Evolutionary conservation across 202 grass and related monocot genomes (phyloP).

Genomic region (Cymbopogon flexuosus): DNA sequence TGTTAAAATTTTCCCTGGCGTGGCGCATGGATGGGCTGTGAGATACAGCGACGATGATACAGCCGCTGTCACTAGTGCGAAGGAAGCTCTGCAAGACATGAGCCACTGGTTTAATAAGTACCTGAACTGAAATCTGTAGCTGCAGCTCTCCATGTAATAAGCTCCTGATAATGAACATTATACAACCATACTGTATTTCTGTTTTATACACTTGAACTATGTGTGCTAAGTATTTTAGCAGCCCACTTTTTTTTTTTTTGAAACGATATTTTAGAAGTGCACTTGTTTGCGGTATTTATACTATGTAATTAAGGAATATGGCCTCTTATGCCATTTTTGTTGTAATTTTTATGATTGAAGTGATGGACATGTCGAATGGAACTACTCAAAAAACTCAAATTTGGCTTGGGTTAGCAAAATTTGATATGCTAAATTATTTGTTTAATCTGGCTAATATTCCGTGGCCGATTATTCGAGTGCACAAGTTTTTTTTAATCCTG

Average conservation of each 20-base stretch:
- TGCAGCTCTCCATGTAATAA: neutral
- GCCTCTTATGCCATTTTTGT: neutral
- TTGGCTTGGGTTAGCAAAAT: too few species aligned
- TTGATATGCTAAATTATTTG: too few species aligned
- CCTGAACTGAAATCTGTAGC: constrained; percentile 12
- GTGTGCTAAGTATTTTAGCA: neutral
- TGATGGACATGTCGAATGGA: neutral
- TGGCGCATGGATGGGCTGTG: constrained; percentile 49
- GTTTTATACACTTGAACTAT: neutral
- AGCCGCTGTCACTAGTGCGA: constrained; percentile 26
- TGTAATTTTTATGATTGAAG: neutral
- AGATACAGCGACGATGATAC: constrained; percentile 36
- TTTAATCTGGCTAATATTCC: too few species aligned
- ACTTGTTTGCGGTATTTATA: neutral
- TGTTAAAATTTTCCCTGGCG: constrained; percentile 61
- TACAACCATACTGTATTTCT: neutral
- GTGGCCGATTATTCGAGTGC: too few species aligned
- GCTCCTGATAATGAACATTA: neutral
- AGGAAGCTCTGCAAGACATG: constrained; percentile 43
- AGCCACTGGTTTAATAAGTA: constrained; percentile 43
- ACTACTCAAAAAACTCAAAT: neutral
- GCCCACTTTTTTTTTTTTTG: neutral
- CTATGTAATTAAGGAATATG: neutral
- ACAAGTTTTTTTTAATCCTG: too few species aligned
- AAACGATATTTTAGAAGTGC: too few species aligned